These are phyloP conservation scores for Solanum sejunctum DNA, from an alignment of 257 asterid species.

Conservation along the genomic window DNA sequence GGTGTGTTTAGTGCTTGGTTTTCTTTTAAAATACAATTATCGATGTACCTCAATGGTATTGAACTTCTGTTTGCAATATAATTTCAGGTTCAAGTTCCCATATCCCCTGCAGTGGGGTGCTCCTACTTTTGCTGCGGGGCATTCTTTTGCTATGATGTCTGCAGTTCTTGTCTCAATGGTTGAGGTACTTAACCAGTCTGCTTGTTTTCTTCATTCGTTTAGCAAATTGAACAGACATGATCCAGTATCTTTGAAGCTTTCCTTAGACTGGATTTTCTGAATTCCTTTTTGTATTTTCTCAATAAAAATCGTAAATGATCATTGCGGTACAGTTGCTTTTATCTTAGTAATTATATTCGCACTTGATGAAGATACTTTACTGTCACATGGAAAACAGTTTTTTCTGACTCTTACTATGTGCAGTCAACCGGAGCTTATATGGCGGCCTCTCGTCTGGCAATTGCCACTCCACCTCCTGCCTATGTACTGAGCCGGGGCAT, in stretches of 20 bases:
- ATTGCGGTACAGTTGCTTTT: not conserved
- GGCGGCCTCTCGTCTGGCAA: slow-evolving; percentile 98
- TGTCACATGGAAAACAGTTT: not conserved
- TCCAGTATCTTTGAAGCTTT: not conserved
- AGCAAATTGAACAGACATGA: not conserved
- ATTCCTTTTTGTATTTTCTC: not conserved
- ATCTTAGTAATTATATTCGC: not conserved
- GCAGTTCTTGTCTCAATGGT: slow-evolving; percentile 98
- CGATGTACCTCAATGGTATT: not conserved
- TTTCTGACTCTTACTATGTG: slow-evolving; percentile 8
- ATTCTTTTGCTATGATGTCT: slow-evolving; percentile 92
- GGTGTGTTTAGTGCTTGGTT: slow-evolving; percentile 30
- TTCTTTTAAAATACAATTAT: not conserved
- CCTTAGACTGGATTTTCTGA: not conserved
- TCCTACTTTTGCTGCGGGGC: slow-evolving; percentile 91
- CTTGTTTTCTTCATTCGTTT: not conserved
- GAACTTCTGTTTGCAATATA: not conserved
- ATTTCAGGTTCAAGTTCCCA: slow-evolving; percentile 80
- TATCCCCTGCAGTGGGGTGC: slow-evolving; percentile 99
- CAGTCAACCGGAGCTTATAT: slow-evolving; percentile 95
- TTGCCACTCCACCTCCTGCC: slow-evolving; percentile 99
- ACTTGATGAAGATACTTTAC: not conserved
- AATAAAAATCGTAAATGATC: not conserved
- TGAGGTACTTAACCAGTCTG: slow-evolving; percentile 43
- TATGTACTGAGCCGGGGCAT: slow-evolving; percentile 96